These are phyloP conservation scores for Isatis lusitanica DNA, from an alignment of 441 rosid genomes.

Conservation along the genomic window DNA sequence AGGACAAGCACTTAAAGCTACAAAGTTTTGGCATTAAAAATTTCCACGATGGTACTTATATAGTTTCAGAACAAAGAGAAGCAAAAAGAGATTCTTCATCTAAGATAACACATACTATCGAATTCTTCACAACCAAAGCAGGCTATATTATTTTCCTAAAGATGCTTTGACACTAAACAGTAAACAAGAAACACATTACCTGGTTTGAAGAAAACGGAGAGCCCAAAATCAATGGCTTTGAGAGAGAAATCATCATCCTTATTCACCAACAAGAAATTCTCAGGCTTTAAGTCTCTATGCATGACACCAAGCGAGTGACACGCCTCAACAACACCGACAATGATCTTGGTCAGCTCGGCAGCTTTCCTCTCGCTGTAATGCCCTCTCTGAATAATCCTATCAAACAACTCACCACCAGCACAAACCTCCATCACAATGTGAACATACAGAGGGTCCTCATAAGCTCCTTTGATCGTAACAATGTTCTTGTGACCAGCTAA, in stretches of 20 bases:
- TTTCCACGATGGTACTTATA: background rate
- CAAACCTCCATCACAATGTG: constrained; percentile 98
- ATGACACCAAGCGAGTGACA: constrained; percentile 94
- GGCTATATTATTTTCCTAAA: background rate
- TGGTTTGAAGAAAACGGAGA: constrained; percentile 96
- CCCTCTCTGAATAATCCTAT: constrained; percentile 91
- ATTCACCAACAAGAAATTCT: constrained; percentile 92
- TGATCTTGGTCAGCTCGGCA: constrained; percentile 84
- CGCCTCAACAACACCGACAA: constrained; percentile 90
- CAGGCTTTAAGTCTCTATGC: constrained; percentile 96
- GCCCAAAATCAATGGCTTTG: constrained; percentile 97
- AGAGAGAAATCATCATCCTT: constrained; percentile 96
- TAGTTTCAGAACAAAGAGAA: background rate
- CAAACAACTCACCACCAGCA: constrained; percentile 90
- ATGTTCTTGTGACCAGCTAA: constrained; percentile 94
- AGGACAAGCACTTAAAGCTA: background rate
- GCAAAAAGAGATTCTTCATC: background rate
- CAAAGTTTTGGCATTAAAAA: background rate
- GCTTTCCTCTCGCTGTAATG: constrained; percentile 94
- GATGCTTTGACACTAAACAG: constrained; percentile 6
- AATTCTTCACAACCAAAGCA: background rate
- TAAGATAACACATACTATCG: background rate
- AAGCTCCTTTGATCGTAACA: constrained; percentile 93
- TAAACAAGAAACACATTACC: constrained; percentile 52
- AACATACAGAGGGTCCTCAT: constrained; percentile 80